Conservation (phyloP, 2,329 filamentous ascomycete species). For the Aspergillus aculeatinus region DNA sequence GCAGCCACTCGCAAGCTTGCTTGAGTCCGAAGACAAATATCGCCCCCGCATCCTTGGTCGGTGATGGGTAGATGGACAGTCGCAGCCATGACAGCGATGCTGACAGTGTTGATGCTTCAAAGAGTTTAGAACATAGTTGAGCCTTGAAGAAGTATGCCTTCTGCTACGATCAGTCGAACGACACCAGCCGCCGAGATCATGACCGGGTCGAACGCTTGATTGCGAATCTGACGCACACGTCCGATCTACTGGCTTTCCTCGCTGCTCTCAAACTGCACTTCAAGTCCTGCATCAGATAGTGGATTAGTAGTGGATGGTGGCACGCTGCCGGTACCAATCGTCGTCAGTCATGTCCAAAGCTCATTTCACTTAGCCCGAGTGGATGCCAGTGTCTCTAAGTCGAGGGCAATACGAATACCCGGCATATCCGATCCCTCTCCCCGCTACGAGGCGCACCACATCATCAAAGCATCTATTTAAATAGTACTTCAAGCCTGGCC, state of each 20-base stretch:
- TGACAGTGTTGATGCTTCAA: not conserved
- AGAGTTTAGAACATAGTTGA: not conserved
- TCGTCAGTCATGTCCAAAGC: not conserved
- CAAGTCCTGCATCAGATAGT: not conserved
- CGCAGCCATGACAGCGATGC: not conserved
- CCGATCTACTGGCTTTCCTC: not conserved
- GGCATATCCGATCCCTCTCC: not conserved
- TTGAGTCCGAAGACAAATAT: not conserved
- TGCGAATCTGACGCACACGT: not conserved
- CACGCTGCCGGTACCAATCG: not conserved
- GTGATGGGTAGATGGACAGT: not conserved
- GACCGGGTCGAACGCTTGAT: not conserved
- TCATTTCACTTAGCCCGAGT: not conserved
- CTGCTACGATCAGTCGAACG: not conserved
- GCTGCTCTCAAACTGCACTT: not conserved
- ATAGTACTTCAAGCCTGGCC: not conserved
- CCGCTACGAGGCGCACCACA: not conserved
- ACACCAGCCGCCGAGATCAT: not conserved
- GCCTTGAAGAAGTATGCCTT: not conserved
- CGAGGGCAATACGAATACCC: not conserved
- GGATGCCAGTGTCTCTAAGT: not conserved
- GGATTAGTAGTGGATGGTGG: not conserved
- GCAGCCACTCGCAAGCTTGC: not conserved
- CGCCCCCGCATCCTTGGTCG: not conserved
- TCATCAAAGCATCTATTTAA: not conserved